These are phyloP conservation scores for Auriscalpium vulgare DNA, from an alignment of 768 basidiomycete species.

Conservation along the genomic window DNA sequence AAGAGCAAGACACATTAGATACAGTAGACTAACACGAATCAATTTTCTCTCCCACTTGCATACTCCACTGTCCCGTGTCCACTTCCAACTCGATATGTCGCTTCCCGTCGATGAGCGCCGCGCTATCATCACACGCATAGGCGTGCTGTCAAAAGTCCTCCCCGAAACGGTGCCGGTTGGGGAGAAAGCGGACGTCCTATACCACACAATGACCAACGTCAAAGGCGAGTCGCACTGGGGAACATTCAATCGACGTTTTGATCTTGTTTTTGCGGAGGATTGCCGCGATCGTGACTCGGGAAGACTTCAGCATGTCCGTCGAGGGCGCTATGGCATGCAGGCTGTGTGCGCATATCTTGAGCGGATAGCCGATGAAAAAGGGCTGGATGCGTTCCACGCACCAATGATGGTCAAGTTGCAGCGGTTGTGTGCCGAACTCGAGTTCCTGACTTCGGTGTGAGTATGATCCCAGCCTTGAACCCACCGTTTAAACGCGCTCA, in stretches of 20 bases:
- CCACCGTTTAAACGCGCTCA: too few relatives aligned
- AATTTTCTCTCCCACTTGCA: too few relatives aligned
- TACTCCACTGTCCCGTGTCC: too few relatives aligned
- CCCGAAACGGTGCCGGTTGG: background rate
- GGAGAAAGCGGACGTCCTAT: background rate
- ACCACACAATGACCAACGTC: background rate
- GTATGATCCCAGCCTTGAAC: background rate
- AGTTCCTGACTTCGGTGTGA: background rate
- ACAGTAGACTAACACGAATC: too few relatives aligned
- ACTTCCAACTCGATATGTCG: too few relatives aligned
- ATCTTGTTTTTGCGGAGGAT: background rate
- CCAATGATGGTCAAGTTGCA: background rate
- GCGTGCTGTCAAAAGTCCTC: background rate
- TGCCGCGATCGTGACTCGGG: background rate
- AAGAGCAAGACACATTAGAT: too few relatives aligned
- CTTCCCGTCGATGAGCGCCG: background rate
- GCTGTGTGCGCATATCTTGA: background rate
- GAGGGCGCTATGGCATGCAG: background rate
- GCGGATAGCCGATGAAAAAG: background rate
- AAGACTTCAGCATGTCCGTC: background rate
- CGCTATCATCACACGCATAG: background rate
- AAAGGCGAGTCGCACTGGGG: background rate
- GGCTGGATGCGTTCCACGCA: background rate
- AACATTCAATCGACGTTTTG: background rate
- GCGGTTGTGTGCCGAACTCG: background rate